Percentiles rank a stretch among this genome's conserved stretches.
Conservation (phyloP, 192 early-diverging fungal genomes). For the Spinellus fusiger region DNA sequence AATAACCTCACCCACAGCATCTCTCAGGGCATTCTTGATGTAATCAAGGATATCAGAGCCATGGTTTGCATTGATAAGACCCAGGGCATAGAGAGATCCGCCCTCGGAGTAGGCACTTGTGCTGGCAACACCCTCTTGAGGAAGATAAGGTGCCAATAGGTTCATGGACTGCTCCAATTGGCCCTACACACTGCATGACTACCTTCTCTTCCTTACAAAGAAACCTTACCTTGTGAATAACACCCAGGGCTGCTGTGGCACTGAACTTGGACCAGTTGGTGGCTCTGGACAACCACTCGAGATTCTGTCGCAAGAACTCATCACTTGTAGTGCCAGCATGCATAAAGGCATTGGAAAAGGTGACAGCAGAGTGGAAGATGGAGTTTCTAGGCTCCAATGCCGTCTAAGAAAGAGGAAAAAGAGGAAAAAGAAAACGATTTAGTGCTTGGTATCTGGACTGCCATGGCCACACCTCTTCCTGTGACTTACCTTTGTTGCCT, state of each 20-base stretch:
- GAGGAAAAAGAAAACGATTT: neutral
- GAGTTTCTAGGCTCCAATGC: slow-evolving; percentile 87
- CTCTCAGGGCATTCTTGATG: slow-evolving; percentile 73
- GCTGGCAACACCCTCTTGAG: slow-evolving; percentile 79
- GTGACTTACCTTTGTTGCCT: slow-evolving; percentile 77
- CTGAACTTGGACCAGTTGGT: slow-evolving; percentile 99
- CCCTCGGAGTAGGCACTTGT: slow-evolving; percentile 91
- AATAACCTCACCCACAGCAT: slow-evolving; percentile 79
- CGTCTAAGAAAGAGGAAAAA: slow-evolving; percentile 41
- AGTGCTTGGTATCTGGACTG: no score
- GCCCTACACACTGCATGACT: no score
- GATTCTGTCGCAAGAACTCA: slow-evolving; percentile 93
- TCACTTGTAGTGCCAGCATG: slow-evolving; percentile 97
- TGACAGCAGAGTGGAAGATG: slow-evolving; percentile 90
- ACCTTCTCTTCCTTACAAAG: no score
- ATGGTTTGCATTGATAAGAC: slow-evolving; percentile 95
- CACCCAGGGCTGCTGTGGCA: slow-evolving; percentile 94
- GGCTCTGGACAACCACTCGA: slow-evolving; percentile 96
- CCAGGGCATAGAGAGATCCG: slow-evolving; percentile 95
- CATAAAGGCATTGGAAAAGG: slow-evolving; percentile 97
- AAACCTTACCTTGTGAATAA: slow-evolving; percentile 79
- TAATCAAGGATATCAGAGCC: slow-evolving; percentile 77
- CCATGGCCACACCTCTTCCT: no score
- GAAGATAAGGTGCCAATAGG: slow-evolving; percentile 90
- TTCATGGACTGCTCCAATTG: slow-evolving; percentile 80